Base-by-base conservation (phyloP, 495 filamentous ascomycete species). In the Choiromyces venosus region DNA sequence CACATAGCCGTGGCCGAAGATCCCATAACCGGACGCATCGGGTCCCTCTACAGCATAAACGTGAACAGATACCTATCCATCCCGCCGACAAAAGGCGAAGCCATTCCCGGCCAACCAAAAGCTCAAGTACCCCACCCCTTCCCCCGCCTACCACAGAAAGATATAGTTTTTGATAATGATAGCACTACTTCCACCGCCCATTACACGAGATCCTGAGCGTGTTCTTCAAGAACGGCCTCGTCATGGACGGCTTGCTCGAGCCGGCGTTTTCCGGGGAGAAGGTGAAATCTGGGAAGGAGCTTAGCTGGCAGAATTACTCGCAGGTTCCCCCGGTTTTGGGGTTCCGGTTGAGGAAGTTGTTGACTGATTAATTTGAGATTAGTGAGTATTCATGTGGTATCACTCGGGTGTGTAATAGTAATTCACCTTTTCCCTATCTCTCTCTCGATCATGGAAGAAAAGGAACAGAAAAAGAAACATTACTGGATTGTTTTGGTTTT, bases 201-300 rank as follows among this genome's bases (percentile, higher is more conserved):
- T 76, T 84, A 35, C 79, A 83, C 33, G 84, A 85, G 61, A 78
- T 85, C 6, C 78, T 85, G 19, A 69, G 68, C n/a, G 71, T 70
- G 35, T 85, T 85, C 69, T 84, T 85, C 81, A 72, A 69, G 39
- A 70, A 65, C 19, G 81, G 81, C 0, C 71, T 85, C 29, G 82
- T 82, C 67, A 76, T 85, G 81, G 84, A 85, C 67, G 83, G 78
- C 12, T 73, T 85, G 67, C 84, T 85, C 61, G 84, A 85, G 76
- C 81, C 83, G 19, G 81, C 81, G 0, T 84, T 85, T 66, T 74
- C 78, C 10, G 71, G 76, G 12, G 80, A 75, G 18, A 78, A 82
- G 56, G 33, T 14, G 2, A 65, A 61, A 18, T 66, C 74, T 21
- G 68, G 74, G 16, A 79, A 79, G 64, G 42, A 81, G 9, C 76